Evolutionary conservation across 140 eudicot genomes (phyloP), one percentile per base, ranked within the genome.

Genomic region (Stevia rebaudiana): DNA sequence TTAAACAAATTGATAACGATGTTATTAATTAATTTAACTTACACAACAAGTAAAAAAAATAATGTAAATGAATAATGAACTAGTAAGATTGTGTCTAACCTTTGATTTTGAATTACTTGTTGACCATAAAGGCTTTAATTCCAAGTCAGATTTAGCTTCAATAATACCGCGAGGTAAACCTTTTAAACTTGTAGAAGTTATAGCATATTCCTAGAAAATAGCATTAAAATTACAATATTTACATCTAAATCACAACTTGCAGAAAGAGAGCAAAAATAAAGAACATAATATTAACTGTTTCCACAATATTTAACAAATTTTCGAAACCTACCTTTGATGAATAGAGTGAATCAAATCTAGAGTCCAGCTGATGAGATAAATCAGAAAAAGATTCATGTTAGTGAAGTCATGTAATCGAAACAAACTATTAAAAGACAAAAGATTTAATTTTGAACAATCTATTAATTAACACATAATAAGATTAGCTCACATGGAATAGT

Each of bases 141-240:
- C 96, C 79, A 87, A 73, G 71, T 92, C 98, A 35, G 98, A 81
- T 66, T 81, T 79, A 55, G 88, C 76, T 25, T 85, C 81, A 65
- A 92, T 79, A 71, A 92, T 92, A 24, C 98, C 98, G 43, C 76
- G 96, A 65, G 98, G 98, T 80, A 92, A 85, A 68, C 80, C 61
- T 62, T 70, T 80, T 73, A 85, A 80, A 59, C 73, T 74, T 56
- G 71, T 35, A 12, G 84, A 48, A 62, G 68, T 55, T 52, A 70
- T 64, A 1, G 73, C 84, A 61, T 78, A 74, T 48, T 71, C 85
- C 94, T 82, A 62, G 18, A 69, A 3, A 22, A 55, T 44, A 77
- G 17, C 50, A 74, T 49, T 6, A 46, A 54, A 50, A 54, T 5
- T 62, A 68, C 57, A 46, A 33, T 15, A 67, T 6, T 33, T 58